Conservation (phyloP, 2,329 filamentous ascomycete genomes). For the Hirsutella thompsonii region DNA sequence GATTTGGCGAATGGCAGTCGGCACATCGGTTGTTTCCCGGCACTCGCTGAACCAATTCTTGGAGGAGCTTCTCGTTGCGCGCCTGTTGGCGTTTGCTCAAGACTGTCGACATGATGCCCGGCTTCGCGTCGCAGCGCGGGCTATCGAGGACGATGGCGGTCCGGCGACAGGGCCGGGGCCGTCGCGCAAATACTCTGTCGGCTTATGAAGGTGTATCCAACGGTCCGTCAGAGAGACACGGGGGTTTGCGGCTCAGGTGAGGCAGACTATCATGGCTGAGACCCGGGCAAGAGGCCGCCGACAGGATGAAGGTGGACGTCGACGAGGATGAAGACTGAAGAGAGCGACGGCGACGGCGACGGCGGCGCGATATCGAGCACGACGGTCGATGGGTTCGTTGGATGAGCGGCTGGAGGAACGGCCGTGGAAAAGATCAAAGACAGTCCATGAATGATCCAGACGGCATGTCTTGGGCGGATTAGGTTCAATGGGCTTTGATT, state of each 20-base stretch:
- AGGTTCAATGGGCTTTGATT: no score
- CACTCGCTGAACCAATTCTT: conserved; percentile 73
- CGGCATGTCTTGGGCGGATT: not conserved
- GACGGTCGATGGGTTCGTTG: not conserved
- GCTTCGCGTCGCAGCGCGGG: not conserved
- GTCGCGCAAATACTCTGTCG: not conserved
- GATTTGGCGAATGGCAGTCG: conserved; percentile 83
- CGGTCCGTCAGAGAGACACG: not conserved
- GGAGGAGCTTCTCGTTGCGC: conserved; percentile 85
- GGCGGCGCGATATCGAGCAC: not conserved
- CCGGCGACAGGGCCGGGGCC: not conserved
- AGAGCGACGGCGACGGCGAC: not conserved
- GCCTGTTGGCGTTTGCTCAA: conserved; percentile 95
- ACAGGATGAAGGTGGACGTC: not conserved
- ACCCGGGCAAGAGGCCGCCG: not conserved
- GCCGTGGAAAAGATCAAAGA: not conserved
- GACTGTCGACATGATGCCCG: conserved; percentile 48
- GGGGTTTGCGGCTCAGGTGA: not conserved
- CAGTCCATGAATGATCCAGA: not conserved
- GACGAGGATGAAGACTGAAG: no score
- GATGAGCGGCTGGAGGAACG: not conserved
- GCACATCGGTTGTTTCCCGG: conserved; percentile 89
- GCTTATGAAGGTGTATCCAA: not conserved
- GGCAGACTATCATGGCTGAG: not conserved
- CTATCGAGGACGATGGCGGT: not conserved